Evolutionary conservation across 768 basidiomycete genomes (phyloP).

Genomic region (Naganishia friedmannii): DNA sequence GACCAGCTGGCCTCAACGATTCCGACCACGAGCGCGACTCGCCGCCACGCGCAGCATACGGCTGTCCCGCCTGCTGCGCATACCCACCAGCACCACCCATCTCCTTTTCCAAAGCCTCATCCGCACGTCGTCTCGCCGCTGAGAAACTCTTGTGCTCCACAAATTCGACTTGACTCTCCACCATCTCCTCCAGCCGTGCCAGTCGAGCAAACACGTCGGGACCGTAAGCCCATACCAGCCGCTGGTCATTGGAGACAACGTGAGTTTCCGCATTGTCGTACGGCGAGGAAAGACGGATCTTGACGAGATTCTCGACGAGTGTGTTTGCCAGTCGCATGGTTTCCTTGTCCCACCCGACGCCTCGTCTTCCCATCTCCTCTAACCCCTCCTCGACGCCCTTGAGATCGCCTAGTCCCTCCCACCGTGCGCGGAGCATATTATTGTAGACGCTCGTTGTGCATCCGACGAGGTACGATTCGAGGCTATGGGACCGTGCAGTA

Average conservation of each 20-base stretch:
- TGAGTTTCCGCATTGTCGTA: not conserved
- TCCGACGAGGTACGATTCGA: conserved; percentile 79
- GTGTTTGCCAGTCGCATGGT: conserved; percentile 65
- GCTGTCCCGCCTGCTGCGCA: not conserved
- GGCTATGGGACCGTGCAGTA: conserved; percentile 69
- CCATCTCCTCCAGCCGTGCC: conserved; percentile 36
- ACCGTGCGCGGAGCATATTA: conserved; percentile 79
- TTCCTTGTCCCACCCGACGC: conserved; percentile 63
- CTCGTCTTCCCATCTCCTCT: conserved; percentile 78
- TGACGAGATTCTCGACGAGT: conserved; percentile 59
- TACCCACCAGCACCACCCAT: not conserved
- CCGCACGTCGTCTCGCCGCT: conserved; percentile 11
- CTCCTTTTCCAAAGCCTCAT: not conserved
- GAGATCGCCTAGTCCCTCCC: conserved; percentile 78
- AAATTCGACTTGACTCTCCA: conserved; percentile 39
- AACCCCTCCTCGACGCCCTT: conserved; percentile 69
- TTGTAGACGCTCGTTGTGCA: conserved; percentile 86
- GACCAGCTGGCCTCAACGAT: not conserved
- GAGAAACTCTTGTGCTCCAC: conserved; percentile 27
- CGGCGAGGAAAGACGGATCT: conserved; percentile 13
- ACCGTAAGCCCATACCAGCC: conserved; percentile 28
- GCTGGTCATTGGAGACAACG: not conserved
- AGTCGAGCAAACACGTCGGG: conserved; percentile 35
- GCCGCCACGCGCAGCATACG: not conserved
- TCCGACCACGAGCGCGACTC: not conserved